These are phyloP conservation scores for Musa acuminata DNA, from an alignment of 176 grass and related monocot genomes.

Conservation along the genomic window DNA sequence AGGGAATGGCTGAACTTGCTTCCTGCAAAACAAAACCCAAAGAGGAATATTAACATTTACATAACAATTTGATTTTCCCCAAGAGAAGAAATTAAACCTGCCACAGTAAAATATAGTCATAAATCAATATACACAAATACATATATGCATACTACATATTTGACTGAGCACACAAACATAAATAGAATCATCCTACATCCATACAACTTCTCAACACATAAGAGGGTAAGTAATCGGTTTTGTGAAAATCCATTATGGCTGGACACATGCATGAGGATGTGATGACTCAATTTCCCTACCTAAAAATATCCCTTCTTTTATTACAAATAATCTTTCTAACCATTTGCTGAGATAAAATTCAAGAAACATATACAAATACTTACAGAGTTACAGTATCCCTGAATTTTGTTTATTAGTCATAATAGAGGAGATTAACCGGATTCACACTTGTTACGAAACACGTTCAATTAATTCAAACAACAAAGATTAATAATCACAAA, in stretches of 20 bases:
- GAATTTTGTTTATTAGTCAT: too few relatives aligned
- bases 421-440: too few relatives aligned
- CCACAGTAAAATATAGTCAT: neutral
- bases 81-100: neutral
- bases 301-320: too few relatives aligned
- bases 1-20: slow-evolving; percentile 66
- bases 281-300: too few relatives aligned
- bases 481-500: too few relatives aligned
- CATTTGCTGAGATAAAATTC: too few relatives aligned
- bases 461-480: too few relatives aligned
- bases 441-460: too few relatives aligned
- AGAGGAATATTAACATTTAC: neutral
- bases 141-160: neutral
- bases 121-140: neutral
- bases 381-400: too few relatives aligned
- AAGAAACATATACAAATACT: too few relatives aligned
- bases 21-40: slow-evolving; percentile 47
- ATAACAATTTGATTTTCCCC: neutral
- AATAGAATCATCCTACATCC: neutral
- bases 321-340: too few relatives aligned
- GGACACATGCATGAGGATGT: too few relatives aligned
- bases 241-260: neutral
- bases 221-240: neutral
- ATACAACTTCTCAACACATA: neutral
- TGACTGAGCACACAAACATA: neutral